Conservation (phyloP, 164 flowering plant genomes). For the Hamamelis virginiana region DNA sequence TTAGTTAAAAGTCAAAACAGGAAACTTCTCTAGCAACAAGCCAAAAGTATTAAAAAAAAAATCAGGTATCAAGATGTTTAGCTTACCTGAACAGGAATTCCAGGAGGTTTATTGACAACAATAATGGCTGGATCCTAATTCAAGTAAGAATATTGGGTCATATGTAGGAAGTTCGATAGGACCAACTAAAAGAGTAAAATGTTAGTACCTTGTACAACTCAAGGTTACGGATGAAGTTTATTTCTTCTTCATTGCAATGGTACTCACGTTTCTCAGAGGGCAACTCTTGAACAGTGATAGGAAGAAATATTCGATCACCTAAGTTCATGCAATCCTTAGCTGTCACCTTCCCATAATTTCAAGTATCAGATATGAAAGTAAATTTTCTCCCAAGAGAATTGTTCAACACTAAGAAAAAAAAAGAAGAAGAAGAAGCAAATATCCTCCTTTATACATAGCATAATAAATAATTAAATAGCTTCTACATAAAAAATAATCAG, state of each 20-base stretch:
- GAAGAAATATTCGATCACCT: slow-evolving; percentile 82
- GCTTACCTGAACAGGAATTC: slow-evolving; percentile 91
- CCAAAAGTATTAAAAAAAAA: neutral
- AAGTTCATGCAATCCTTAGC: slow-evolving; percentile 67
- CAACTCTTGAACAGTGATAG: slow-evolving; percentile 51
- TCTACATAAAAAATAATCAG: too few species aligned
- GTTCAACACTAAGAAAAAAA: too few species aligned
- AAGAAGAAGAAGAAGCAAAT: neutral
- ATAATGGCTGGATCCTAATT: slow-evolving; percentile 80
- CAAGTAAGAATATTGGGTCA: slow-evolving; percentile 12
- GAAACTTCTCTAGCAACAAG: neutral
- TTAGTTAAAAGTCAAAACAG: neutral
- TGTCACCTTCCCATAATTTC: slow-evolving; percentile 52
- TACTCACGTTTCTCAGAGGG: slow-evolving; percentile 32
- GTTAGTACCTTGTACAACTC: slow-evolving; percentile 71
- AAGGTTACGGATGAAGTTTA: slow-evolving; percentile 57
- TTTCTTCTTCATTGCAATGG: slow-evolving; percentile 54
- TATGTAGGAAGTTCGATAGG: slow-evolving; percentile 1
- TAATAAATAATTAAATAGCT: too few species aligned
- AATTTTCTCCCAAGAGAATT: neutral
- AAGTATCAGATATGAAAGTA: slow-evolving; percentile 2
- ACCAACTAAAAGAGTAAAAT: slow-evolving; percentile 8
- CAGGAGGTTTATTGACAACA: slow-evolving; percentile 86
- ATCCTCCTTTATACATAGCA: too few species aligned
- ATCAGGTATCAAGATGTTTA: neutral